phyloP scores from a whole-genome alignment of 2,329 filamentous ascomycete genomes.

The Phaeosphaeriaceae sp. region DNA sequence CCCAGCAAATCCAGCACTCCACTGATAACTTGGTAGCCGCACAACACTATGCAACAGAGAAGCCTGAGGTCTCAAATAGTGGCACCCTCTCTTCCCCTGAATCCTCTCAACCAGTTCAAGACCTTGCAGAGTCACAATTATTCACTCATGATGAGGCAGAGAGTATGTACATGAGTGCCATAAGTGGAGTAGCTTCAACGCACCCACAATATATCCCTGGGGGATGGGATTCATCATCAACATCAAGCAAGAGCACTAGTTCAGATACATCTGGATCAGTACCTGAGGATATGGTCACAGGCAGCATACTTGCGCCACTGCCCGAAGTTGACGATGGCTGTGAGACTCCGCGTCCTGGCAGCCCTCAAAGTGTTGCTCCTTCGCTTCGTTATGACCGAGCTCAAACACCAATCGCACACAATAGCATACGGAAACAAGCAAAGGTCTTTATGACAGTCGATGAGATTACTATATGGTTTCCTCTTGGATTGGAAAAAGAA shows the following conservation, averaged over 20 bases:
- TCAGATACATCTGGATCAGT: constrained; percentile 36
- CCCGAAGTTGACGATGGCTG: constrained; percentile 43
- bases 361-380: constrained; percentile 32
- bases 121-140: constrained; percentile 63
- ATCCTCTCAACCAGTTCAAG: constrained; percentile 21
- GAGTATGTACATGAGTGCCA: constrained; percentile 83
- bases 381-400: constrained; percentile 14
- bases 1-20: constrained; percentile 5
- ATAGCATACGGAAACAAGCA: constrained; percentile 24
- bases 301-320: constrained; percentile 39
- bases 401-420: constrained; percentile 3
- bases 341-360: constrained; percentile 49
- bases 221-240: constrained; percentile 50
- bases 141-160: constrained; percentile 82
- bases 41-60: constrained; percentile 17
- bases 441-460: constrained; percentile 47
- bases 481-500: constrained; percentile 34
- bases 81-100: constrained; percentile 6
- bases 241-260: constrained; percentile 36
- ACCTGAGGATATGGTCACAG: constrained; percentile 38
- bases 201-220: constrained; percentile 46
- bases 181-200: constrained; percentile 50
- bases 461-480: constrained; percentile 47
- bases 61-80: constrained; percentile 6
- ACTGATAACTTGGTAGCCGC: constrained; percentile 21